Conservation (phyloP, 139 green algal genomes). For the Yamagishiella unicocca region DNA sequence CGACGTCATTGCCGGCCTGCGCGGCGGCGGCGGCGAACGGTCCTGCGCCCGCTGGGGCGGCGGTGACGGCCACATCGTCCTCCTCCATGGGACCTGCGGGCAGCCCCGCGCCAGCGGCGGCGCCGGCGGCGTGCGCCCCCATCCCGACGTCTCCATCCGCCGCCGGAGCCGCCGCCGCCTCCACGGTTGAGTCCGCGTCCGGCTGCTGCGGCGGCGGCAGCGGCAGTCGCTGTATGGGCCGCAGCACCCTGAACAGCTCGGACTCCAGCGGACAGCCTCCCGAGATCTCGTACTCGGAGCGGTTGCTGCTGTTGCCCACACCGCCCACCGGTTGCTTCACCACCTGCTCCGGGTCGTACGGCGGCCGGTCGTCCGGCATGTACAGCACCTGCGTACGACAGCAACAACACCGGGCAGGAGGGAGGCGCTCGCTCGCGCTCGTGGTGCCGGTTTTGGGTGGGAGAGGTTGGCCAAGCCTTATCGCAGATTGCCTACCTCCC, state of each 20-base stretch:
- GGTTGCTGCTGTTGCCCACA: neutral
- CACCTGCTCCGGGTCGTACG: slow-evolving; percentile 53
- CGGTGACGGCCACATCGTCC: neutral
- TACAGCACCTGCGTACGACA: slow-evolving; percentile 51
- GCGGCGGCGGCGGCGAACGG: too few species aligned
- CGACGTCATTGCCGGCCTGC: neutral
- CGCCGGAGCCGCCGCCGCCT: neutral
- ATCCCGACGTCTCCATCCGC: neutral
- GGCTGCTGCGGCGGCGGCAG: neutral
- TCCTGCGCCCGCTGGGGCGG: neutral
- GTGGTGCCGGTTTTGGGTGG: too few species aligned
- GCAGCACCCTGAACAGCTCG: slow-evolving; percentile 1
- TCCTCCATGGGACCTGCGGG: slow-evolving; percentile 1
- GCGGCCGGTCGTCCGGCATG: slow-evolving; percentile 12
- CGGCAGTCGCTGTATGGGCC: slow-evolving; percentile 34
- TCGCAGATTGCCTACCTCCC: too few species aligned
- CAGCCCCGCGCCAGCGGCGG: neutral
- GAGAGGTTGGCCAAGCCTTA: too few species aligned
- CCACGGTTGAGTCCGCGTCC: neutral
- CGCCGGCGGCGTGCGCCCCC: neutral
- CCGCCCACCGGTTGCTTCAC: neutral
- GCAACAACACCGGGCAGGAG: too few species aligned
- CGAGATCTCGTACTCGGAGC: slow-evolving; percentile 17
- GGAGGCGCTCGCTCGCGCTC: too few species aligned
- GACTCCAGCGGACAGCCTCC: neutral